A percentile compares a stretch with the other conserved stretches of the same genome.
Conservation (phyloP, 345 rosid genomes). For the Lepidium africanum region DNA sequence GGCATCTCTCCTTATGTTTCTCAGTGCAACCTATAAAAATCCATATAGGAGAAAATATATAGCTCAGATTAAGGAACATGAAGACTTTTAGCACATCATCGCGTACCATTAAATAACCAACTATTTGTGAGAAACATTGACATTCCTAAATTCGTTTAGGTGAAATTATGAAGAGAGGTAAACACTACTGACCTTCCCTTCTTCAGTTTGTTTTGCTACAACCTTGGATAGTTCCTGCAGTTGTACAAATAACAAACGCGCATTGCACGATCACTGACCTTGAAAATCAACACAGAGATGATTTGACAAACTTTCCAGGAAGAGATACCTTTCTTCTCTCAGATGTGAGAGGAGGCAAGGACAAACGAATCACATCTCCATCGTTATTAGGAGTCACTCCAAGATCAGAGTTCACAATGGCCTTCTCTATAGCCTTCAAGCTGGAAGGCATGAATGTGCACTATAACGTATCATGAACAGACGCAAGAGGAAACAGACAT, state of each 20-base stretch:
- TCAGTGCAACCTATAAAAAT: conserved; percentile 63
- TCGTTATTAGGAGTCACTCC: conserved; percentile 90
- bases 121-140: neutral
- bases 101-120: neutral
- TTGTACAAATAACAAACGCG: neutral
- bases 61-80: neutral
- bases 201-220: conserved; percentile 90
- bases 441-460: conserved; percentile 30
- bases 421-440: conserved; percentile 89
- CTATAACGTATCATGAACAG: neutral
- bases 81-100: neutral
- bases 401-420: conserved; percentile 77
- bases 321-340: conserved; percentile 83
- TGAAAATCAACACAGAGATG: neutral
- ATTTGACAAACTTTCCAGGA: neutral
- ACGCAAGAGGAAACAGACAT: neutral
- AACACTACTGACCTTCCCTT: conserved; percentile 62
- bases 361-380: conserved; percentile 81
- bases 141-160: neutral
- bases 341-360: conserved; percentile 77
- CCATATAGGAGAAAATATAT: neutral
- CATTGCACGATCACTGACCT: neutral
- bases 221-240: conserved; percentile 75
- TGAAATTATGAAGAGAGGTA: neutral
- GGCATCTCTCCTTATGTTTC: conserved; percentile 93